Percentiles rank a stretch among this genome's conserved stretches.
These are phyloP conservation scores for Hypholoma fasciculare DNA, from an alignment of 768 basidiomycete species.

Conservation along the genomic window DNA sequence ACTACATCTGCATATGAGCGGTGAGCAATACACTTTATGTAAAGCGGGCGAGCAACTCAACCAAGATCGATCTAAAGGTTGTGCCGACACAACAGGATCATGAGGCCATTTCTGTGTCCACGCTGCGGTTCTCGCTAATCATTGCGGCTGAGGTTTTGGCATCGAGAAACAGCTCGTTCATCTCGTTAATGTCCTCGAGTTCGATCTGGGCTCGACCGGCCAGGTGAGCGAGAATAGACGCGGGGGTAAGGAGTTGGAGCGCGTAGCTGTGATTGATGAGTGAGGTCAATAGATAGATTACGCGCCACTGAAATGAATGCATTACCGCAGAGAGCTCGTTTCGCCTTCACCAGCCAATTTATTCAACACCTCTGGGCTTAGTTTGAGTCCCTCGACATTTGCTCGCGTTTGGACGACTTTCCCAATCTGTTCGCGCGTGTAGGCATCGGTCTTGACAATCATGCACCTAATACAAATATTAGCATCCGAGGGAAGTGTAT, in stretches of 20 bases:
- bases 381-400: conserved; percentile 80
- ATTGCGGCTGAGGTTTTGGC: conserved; percentile 74
- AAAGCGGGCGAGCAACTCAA: conserved; percentile 3
- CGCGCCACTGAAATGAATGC: conserved; percentile 10
- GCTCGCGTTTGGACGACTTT: conserved; percentile 87
- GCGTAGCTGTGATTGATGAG: conserved; percentile 62
- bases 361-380: conserved; percentile 76
- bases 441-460: conserved; percentile 90
- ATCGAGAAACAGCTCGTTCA: conserved; percentile 94
- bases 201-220: conserved; percentile 81
- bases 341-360: conserved; percentile 81
- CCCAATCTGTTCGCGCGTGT: conserved; percentile 80
- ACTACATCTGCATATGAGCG: background rate
- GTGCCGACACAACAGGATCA: background rate
- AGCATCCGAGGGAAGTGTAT: background rate
- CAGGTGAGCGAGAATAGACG: conserved; percentile 80
- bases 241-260: conserved; percentile 88
- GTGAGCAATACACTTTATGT: background rate
- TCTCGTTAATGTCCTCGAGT: conserved; percentile 88
- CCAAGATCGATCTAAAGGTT: conserved; percentile 9
- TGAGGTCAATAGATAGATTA: conserved; percentile 9
- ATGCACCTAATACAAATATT: conserved; percentile 58
- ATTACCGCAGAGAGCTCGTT: conserved; percentile 75
- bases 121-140: conserved; percentile 11
- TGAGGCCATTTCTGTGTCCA: conserved; percentile 4